Base-by-base conservation (phyloP, 306 rosid genomes). In the Quercus parvula region DNA sequence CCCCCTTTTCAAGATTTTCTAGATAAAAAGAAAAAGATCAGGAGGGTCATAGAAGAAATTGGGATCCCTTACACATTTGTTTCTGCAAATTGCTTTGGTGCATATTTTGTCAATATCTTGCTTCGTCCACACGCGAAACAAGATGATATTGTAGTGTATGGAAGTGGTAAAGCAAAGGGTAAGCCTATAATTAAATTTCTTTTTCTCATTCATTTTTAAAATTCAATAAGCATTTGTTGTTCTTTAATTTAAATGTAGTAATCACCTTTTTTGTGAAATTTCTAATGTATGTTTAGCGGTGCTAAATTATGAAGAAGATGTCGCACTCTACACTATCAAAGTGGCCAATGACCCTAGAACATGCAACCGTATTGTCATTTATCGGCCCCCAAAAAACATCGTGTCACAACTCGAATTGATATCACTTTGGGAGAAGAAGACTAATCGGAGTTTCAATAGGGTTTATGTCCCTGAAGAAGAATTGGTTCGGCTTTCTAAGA, bases 271-370 rank as follows among this genome's bases (percentile, higher is more conserved):
- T 5, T 19, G 14, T 63, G 14, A 46, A 10, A 46, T 46, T 46
- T 46, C 1, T 46, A 61, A 4, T 70, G 20, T 72, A 31, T 75
- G 27, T 12, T 28, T 57, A 88, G 89, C 79, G 2, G 74, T 88
- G 56, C 77, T 88, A 6, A 88, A 85, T 77, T 83, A 85, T 63
- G 87, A 88, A 85, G 85, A 88, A 55, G 89, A 88, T 56, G 25
- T 88, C 0, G 89, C 83, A 0, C 41, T 74, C 72, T 85, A 83
- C 75, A 83, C 89, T 6, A 79, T 88, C n/a, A 88, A 83, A 84
- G 86, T 57, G 17, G 89, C 91, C 51, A 77, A 78, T 64, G 89
- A 85, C 55, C 86, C 81, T 17, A 81, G 84, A 79, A 49, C 91
- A 76, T 28, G 33, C 58, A 85, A 83, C 63, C 83, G 74, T 4